Conservation (phyloP, 495 filamentous ascomycete species). For the Hypoxylon subgilvum region DNA sequence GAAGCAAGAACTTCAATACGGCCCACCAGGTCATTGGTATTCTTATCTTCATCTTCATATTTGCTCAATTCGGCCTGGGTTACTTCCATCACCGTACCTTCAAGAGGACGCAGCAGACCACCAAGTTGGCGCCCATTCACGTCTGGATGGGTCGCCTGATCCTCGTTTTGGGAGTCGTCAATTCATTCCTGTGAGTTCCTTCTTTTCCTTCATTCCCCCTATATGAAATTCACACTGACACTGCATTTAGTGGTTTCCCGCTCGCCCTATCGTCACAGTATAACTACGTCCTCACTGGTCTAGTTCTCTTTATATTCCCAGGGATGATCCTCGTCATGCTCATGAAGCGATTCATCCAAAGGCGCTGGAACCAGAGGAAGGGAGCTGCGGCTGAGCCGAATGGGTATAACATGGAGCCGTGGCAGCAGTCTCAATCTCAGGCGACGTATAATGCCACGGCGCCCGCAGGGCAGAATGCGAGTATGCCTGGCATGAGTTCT, state of each 20-base stretch:
- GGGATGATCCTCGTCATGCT: conserved; percentile 37
- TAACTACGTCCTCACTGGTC: conserved; percentile 43
- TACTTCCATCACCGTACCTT: conserved; percentile 57
- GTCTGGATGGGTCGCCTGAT: conserved; percentile 60
- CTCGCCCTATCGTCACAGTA: conserved; percentile 46
- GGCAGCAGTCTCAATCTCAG: conserved; percentile 21
- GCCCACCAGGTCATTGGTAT: conserved; percentile 67
- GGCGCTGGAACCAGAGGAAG: conserved; percentile 25
- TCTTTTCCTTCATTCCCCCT: neutral
- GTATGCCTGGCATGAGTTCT: conserved; percentile 16
- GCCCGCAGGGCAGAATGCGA: conserved; percentile 19
- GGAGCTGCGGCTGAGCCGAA: conserved; percentile 1
- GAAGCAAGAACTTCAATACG: conserved; percentile 57
- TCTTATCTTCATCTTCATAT: conserved; percentile 53
- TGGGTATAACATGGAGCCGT: conserved; percentile 38
- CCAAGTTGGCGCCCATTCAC: conserved; percentile 54
- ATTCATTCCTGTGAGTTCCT: conserved; percentile 53
- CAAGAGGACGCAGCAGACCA: conserved; percentile 50
- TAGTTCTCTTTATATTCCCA: conserved; percentile 39
- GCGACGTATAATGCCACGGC: neutral
- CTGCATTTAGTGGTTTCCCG: conserved; percentile 44
- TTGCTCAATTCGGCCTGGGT: conserved; percentile 57
- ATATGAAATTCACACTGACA: neutral
- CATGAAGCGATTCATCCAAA: conserved; percentile 26
- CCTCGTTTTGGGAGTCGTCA: conserved; percentile 55